phyloP scores from a whole-genome alignment of 2,329 filamentous ascomycete species.

The Dryadomyces quercivorus region DNA sequence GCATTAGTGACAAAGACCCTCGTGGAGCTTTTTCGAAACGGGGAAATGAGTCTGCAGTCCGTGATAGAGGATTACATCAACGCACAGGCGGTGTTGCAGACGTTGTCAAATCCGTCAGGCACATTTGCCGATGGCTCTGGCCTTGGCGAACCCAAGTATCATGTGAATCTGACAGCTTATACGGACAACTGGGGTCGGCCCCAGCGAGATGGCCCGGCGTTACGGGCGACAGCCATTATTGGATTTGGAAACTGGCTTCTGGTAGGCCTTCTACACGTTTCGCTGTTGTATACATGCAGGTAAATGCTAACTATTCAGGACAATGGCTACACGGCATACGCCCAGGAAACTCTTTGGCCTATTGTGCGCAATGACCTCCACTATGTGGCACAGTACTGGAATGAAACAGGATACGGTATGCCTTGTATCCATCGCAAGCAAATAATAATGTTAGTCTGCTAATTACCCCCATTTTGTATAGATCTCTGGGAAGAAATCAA shows the following conservation, averaged over 20 bases:
- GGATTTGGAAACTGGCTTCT: slow-evolving; percentile 60
- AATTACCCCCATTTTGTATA: neutral
- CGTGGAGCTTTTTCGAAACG: slow-evolving; percentile 49
- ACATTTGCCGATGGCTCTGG: slow-evolving; percentile 36
- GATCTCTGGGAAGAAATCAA: slow-evolving; percentile 73
- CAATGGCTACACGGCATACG: slow-evolving; percentile 43
- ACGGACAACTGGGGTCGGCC: slow-evolving; percentile 63
- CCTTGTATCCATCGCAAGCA: no score
- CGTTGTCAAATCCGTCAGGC: slow-evolving; percentile 58
- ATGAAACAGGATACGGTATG: slow-evolving; percentile 44
- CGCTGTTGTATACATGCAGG: no score
- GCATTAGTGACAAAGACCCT: slow-evolving; percentile 58
- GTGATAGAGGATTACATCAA: slow-evolving; percentile 57
- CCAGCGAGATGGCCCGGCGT: slow-evolving; percentile 66
- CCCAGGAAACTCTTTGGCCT: slow-evolving; percentile 52
- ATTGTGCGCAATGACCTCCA: slow-evolving; percentile 63
- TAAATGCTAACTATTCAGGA: slow-evolving; percentile 24
- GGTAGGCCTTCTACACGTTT: neutral
- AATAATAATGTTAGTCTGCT: no score
- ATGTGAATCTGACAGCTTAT: slow-evolving; percentile 50
- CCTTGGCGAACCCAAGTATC: slow-evolving; percentile 63
- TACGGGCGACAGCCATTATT: slow-evolving; percentile 62
- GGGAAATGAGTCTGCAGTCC: slow-evolving; percentile 31
- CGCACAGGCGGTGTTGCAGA: slow-evolving; percentile 54
- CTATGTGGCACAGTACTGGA: slow-evolving; percentile 66